Conservation (phyloP, 2,329 filamentous ascomycete genomes). For the Onygenales sp. region DNA sequence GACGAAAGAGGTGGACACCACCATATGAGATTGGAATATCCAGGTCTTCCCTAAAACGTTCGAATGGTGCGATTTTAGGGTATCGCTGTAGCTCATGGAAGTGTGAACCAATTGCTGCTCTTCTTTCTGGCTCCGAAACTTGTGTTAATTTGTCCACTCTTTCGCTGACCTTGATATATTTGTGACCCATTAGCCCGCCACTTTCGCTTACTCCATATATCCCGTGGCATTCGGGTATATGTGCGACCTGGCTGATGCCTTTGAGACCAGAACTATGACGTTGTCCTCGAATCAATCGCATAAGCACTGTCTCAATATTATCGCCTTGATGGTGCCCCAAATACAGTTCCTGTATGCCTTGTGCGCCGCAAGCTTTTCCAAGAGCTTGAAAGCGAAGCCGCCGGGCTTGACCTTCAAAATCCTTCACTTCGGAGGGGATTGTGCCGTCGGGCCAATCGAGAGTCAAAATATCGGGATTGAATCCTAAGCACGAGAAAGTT, state of each 20-base stretch:
- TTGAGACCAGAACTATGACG: conserved; percentile 55
- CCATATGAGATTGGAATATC: conserved; percentile 20
- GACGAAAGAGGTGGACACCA: conserved; percentile 27
- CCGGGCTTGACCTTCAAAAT: conserved; percentile 71
- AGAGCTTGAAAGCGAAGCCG: conserved; percentile 62
- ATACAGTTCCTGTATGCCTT: conserved; percentile 52
- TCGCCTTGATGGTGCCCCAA: conserved; percentile 86
- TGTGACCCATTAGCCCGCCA: conserved; percentile 27
- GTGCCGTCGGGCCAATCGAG: conserved; percentile 43
- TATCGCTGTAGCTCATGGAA: neutral
- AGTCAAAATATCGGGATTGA: conserved; percentile 26
- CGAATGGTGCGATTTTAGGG: neutral
- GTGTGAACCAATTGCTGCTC: neutral
- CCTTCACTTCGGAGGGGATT: conserved; percentile 40
- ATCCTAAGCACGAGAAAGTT: conserved; percentile 16
- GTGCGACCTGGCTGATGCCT: conserved; percentile 55
- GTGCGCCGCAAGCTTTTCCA: conserved; percentile 48
- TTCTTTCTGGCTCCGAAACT: neutral
- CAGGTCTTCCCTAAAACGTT: neutral
- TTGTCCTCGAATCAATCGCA: conserved; percentile 63
- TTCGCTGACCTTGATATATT: neutral
- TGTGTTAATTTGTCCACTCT: neutral
- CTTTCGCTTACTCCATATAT: conserved; percentile 63
- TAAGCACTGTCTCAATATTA: conserved; percentile 79
- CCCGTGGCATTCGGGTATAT: conserved; percentile 77